Evolutionary conservation across 352 stramenopile genomes (phyloP), one percentile per base, ranked within the genome.

Genomic region (Blastocystis sp.): DNA sequence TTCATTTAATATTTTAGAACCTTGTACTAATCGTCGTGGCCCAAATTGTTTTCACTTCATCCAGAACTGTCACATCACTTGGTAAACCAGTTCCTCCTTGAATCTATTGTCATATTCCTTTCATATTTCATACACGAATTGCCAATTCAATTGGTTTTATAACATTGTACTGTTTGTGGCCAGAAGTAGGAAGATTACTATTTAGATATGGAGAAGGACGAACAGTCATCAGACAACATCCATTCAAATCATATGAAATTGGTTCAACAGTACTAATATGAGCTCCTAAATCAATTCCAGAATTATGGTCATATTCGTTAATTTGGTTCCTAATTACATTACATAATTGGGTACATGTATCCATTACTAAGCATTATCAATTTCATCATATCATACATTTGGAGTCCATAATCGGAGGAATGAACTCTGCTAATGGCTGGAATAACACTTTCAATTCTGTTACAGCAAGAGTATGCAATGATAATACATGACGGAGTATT

Each of bases 41-140:
- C 69, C 69, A 80, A 27, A 80, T 24, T 32, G 69, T 63, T 24
- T 80, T 80, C 69, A 80, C 69, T 6, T 61, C 21, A 27, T 80
- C 35, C 39, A 80, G 27, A 49, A 42, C 51, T 27, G 6, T 54
- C 24, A 61, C 19, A 16, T 59, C 43, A 39, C 52, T 49, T 7
- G 69, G 69, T 21, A 80, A 32, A n/a, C 27, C 46, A 27, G 49
- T 14, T 27, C 35, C 69, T 32, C 69, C 69, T 21, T 80, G 32
- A 27, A 80, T 63, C 59, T 69, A 21, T 24, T 16, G 14, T 35
- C 37, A 35, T 6, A 35, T 11, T 5, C 59, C 24, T 43, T 32
- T 43, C 59, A 9, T 6, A 35, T 69, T 24, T 5, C 57, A 5
- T 43, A 69, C 59, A 12, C 42, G 42, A 21, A 80, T 11, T 42